These are phyloP conservation scores for Claviceps arundinis DNA, from an alignment of 2,329 filamentous ascomycete species.

Conservation along the genomic window DNA sequence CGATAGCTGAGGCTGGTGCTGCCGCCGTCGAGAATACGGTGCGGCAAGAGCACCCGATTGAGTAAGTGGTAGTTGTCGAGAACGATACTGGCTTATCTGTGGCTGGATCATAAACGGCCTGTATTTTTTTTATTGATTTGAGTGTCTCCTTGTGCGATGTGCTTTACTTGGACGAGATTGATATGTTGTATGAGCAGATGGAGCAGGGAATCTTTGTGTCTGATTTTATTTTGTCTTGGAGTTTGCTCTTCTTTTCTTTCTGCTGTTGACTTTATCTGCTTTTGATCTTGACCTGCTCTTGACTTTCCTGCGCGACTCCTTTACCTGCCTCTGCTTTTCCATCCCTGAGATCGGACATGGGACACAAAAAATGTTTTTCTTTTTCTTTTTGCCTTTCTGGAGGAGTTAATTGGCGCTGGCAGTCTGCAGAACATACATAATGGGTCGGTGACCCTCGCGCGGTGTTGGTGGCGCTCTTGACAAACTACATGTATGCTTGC, in stretches of 20 bases:
- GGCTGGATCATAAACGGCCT: conserved; percentile 12
- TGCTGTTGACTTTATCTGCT: no score
- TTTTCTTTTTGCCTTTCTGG: no score
- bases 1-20: conserved; percentile 27
- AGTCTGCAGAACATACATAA: neutral
- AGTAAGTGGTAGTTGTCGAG: conserved; percentile 50
- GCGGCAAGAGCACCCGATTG: conserved; percentile 29
- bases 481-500: no score
- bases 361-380: no score
- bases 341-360: no score
- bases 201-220: no score
- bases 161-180: neutral
- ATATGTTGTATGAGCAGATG: no score
- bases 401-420: neutral
- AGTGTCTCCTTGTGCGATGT: neutral
- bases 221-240: no score
- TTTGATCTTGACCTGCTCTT: no score
- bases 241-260: no score
- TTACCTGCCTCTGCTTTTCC: no score
- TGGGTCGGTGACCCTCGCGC: neutral
- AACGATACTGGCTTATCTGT: conserved; percentile 34
- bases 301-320: no score
- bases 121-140: neutral
- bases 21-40: conserved; percentile 23
- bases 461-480: neutral